phyloP scores from a whole-genome alignment of 2,329 filamentous ascomycete species.

The Colletotrichum noveboracense region DNA sequence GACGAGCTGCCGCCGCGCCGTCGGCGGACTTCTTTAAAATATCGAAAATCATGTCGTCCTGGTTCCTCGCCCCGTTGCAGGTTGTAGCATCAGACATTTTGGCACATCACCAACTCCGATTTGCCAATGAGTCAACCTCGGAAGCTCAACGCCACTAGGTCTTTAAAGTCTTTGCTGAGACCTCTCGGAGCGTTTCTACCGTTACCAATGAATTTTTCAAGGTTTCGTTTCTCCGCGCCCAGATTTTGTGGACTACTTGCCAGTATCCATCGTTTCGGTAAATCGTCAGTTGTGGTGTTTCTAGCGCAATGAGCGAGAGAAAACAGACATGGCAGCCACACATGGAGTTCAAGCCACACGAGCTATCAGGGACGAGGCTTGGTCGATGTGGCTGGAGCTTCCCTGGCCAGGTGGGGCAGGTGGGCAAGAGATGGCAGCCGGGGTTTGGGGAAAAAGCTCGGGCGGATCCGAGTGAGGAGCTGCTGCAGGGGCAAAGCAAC shows the following conservation, averaged over 20 bases:
- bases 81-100: constrained; percentile 25
- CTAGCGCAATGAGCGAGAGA: constrained; percentile 3
- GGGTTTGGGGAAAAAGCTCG: not conserved
- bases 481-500: constrained; percentile 3
- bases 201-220: not conserved
- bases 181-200: not conserved
- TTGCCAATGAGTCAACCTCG: not conserved
- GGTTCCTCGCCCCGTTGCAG: constrained; percentile 15
- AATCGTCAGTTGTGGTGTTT: constrained; percentile 1
- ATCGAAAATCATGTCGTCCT: constrained; percentile 46
- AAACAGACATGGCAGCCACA: constrained; percentile 4
- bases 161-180: not conserved
- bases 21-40: constrained; percentile 46
- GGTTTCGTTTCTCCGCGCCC: not conserved
- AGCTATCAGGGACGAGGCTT: not conserved
- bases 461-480: not conserved
- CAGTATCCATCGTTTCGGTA: not conserved
- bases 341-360: not conserved
- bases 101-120: not conserved
- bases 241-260: not conserved
- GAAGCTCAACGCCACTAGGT: not conserved
- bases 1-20: constrained; percentile 58
- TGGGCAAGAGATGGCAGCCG: not conserved
- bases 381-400: not conserved
- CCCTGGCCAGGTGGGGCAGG: not conserved